These are phyloP conservation scores for Rhynchospora pubera DNA, from an alignment of 176 grass and related monocot genomes.

Conservation along the genomic window DNA sequence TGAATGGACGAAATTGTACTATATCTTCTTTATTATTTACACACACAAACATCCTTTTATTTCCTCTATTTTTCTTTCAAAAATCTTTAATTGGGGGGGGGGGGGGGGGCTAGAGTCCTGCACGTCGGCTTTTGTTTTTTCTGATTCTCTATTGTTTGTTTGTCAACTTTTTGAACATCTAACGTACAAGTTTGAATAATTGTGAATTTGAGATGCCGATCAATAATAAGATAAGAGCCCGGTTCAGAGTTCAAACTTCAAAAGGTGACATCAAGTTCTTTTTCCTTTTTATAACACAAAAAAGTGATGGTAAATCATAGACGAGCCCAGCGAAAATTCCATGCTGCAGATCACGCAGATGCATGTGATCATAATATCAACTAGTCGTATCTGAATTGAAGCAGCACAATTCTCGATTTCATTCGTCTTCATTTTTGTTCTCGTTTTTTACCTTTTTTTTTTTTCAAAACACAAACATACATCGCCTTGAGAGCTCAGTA, in stretches of 20 bases:
- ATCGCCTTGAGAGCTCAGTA: too few relatives aligned
- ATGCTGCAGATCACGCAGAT: not conserved
- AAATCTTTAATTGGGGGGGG: not conserved
- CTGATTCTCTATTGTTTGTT: not conserved
- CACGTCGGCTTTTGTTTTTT: not conserved
- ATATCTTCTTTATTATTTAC: too few relatives aligned
- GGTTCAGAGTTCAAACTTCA: not conserved
- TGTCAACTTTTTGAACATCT: not conserved
- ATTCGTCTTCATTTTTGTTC: too few relatives aligned
- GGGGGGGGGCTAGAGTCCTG: not conserved
- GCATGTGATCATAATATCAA: not conserved
- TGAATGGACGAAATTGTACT: too few relatives aligned
- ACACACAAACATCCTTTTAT: not conserved
- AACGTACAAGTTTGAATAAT: not conserved
- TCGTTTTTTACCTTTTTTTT: too few relatives aligned
- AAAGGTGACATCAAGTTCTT: too few relatives aligned
- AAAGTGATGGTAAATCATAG: not conserved
- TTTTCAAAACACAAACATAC: too few relatives aligned
- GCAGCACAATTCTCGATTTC: too few relatives aligned
- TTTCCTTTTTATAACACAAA: not conserved
- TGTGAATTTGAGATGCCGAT: not conserved
- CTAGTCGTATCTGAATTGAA: not conserved
- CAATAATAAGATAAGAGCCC: not conserved
- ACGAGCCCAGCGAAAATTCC: not conserved
- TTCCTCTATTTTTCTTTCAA: too few relatives aligned